Percentiles rank a stretch among this genome's conserved stretches.
Evolutionary conservation across 2,329 filamentous ascomycete species (phyloP).

Genomic region (Chaetomiaceae sp.): DNA sequence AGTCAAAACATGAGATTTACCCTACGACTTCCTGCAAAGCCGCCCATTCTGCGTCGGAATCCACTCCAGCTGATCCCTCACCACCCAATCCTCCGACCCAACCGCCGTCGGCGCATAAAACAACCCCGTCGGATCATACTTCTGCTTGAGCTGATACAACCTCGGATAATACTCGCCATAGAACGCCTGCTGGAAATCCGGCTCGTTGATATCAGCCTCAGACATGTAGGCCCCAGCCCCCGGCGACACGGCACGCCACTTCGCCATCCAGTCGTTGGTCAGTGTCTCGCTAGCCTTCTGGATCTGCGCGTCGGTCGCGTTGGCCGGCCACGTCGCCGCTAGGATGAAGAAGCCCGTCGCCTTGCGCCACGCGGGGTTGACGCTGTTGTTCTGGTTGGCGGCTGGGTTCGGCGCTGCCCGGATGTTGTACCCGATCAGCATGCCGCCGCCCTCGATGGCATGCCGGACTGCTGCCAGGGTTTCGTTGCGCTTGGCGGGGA

Average conservation of each 20-base stretch:
- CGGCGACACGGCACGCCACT: conserved; percentile 26
- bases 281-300: conserved; percentile 23
- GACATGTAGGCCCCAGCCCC: conserved; percentile 21
- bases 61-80: conserved; percentile 15
- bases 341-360: conserved; percentile 37
- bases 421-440: conserved; percentile 40
- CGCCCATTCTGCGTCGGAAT: conserved; percentile 23
- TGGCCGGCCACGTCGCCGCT: conserved; percentile 23
- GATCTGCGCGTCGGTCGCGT: conserved; percentile 16
- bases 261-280: conserved; percentile 32
- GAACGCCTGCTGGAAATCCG: conserved; percentile 20
- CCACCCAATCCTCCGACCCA: conserved; percentile 23
- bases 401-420: conserved; percentile 28
- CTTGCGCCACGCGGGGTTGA: conserved; percentile 48
- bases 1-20: too few species aligned
- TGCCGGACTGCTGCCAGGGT: conserved; percentile 36
- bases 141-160: conserved; percentile 21
- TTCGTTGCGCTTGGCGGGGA: conserved; percentile 30
- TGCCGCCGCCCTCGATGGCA: conserved; percentile 38
- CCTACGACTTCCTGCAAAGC: conserved; percentile 17
- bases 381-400: conserved; percentile 37
- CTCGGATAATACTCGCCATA: conserved; percentile 22
- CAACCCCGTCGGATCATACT: conserved; percentile 23
- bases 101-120: conserved; percentile 25
- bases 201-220: conserved; percentile 25